A percentile compares a stretch with the other conserved stretches of the same genome.
phyloP scores from a whole-genome alignment of 768 basidiomycete genomes.

The Royoungia palumana region DNA sequence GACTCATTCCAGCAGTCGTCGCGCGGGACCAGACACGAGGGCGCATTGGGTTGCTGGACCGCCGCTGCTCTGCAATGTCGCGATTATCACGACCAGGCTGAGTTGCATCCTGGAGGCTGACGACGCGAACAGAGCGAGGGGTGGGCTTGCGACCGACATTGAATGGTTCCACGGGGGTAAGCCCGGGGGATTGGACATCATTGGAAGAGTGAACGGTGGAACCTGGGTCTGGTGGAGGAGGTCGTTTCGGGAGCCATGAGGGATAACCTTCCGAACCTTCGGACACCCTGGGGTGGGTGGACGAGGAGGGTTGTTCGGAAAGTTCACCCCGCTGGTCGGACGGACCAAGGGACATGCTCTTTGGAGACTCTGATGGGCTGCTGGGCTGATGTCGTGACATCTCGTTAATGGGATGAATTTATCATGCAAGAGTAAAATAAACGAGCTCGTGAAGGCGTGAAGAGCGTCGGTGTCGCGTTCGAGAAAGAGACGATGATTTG shows the following conservation, averaged over 20 bases:
- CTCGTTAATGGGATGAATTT: slow-evolving; percentile 31
- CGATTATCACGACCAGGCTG: slow-evolving; percentile 40
- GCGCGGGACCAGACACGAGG: slow-evolving; percentile 60
- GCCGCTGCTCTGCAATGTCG: slow-evolving; percentile 51
- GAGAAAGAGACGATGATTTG: slow-evolving; percentile 18
- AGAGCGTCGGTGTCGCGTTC: slow-evolving; percentile 35
- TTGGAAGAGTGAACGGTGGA: slow-evolving; percentile 64
- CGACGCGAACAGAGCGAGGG: slow-evolving; percentile 78
- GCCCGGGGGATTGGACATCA: slow-evolving; percentile 34
- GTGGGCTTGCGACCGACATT: slow-evolving; percentile 71
- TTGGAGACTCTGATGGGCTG: slow-evolving; percentile 29
- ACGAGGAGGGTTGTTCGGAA: slow-evolving; percentile 35
- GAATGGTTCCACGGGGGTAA: slow-evolving; percentile 29
- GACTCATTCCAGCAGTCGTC: slow-evolving; percentile 42
- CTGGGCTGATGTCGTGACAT: slow-evolving; percentile 36
- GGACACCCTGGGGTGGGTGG: slow-evolving; percentile 31
- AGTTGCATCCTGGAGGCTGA: slow-evolving; percentile 58
- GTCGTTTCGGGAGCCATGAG: slow-evolving; percentile 79
- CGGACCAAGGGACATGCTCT: slow-evolving; percentile 26
- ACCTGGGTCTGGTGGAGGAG: slow-evolving; percentile 70
- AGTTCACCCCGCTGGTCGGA: slow-evolving; percentile 29
- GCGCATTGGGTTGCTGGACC: slow-evolving; percentile 38
- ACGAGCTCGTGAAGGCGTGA: slow-evolving; percentile 27
- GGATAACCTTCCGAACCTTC: slow-evolving; percentile 70
- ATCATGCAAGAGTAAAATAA: slow-evolving; percentile 32